Evolutionary conservation across 768 basidiomycete species (phyloP), one percentile per base, ranked within the genome.

Genomic region (Termitomyces sp.): DNA sequence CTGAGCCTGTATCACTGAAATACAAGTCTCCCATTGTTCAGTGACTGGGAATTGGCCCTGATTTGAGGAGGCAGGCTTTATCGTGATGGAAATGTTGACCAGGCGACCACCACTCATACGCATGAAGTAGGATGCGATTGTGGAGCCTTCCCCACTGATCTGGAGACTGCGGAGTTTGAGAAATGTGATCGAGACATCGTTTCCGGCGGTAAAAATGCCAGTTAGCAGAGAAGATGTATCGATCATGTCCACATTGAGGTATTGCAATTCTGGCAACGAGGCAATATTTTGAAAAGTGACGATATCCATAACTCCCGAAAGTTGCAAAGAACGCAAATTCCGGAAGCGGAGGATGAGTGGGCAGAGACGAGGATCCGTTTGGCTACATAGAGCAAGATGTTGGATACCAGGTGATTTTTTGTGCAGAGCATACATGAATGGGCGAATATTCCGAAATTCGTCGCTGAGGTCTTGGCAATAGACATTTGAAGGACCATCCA

Each of bases 221-320:
- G 7, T 29, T 10, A 27, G 25, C 4, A 52, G 29, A 29, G 37
- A 21, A 7, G 25, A 12, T 41, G 51, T 41, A 31, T 31, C 17
- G 6, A 52, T 19, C 37, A 52, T 40, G 51, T 7, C 14, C n/a
- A 52, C 17, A 31, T 19, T 12, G 4, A 52, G 51, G n/a, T 21
- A n/a, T 52, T 52, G 51, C 25, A 52, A 16, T 32, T 41, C 27
- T n/a, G 35, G 35, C n/a, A 52, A 41, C n/a, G 51, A 52, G n/a
- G 38, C 51, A 2, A 52, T 27, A 12, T 31, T n/a, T 14, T 12
- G 29, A 17, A 52, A 37, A 5, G 40, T 31, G 51, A 41, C 6
- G 1, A 52, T 5, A 52, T 52, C 51, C n/a, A 40, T 7, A 6
- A 12, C 8, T 41, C 27, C 51, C 3, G 27, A 31, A 11, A 52